Percentiles rank a stretch among this genome's conserved stretches.
Conservation (phyloP, 768 basidiomycete species). For the Pleurotus djamor region DNA sequence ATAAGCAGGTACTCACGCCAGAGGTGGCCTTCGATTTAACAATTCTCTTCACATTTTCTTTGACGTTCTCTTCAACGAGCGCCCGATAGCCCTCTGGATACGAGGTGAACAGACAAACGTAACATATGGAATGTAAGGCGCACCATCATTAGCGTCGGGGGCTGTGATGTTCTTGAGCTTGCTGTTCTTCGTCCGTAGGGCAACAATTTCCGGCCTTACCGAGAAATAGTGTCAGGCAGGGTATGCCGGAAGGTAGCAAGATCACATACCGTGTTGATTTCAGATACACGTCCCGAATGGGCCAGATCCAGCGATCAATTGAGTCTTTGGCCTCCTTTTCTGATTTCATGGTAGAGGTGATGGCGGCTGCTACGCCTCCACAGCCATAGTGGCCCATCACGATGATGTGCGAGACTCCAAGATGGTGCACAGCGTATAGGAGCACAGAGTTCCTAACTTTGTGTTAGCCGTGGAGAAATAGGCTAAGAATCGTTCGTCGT, state of each 20-base stretch:
- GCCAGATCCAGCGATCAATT: slow-evolving; percentile 29
- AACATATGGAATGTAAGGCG: no score
- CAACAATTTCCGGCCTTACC: slow-evolving; percentile 27
- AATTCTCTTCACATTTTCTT: slow-evolving; percentile 4
- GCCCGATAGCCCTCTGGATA: background rate
- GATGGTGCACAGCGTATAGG: slow-evolving; percentile 28
- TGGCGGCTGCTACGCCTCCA: slow-evolving; percentile 28
- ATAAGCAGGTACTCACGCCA: background rate
- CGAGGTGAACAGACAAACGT: no score
- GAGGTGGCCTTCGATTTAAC: background rate
- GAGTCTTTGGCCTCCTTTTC: slow-evolving; percentile 16
- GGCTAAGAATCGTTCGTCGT: slow-evolving; percentile 10
- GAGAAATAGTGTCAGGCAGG: background rate
- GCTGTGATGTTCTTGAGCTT: background rate
- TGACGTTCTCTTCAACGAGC: slow-evolving; percentile 7
- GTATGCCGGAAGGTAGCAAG: background rate
- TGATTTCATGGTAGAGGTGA: slow-evolving; percentile 13
- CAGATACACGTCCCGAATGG: slow-evolving; percentile 27
- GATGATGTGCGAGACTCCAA: slow-evolving; percentile 33
- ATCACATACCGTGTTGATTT: slow-evolving; percentile 24
- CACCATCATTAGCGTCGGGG: no score
- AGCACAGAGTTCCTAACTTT: slow-evolving; percentile 27
- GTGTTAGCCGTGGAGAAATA: background rate
- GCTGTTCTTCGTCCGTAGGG: slow-evolving; percentile 13
- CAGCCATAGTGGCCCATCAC: slow-evolving; percentile 38